These are phyloP conservation scores for Wickerhamomyces alni DNA, from an alignment of 805 yeast genomes.

Conservation along the genomic window DNA sequence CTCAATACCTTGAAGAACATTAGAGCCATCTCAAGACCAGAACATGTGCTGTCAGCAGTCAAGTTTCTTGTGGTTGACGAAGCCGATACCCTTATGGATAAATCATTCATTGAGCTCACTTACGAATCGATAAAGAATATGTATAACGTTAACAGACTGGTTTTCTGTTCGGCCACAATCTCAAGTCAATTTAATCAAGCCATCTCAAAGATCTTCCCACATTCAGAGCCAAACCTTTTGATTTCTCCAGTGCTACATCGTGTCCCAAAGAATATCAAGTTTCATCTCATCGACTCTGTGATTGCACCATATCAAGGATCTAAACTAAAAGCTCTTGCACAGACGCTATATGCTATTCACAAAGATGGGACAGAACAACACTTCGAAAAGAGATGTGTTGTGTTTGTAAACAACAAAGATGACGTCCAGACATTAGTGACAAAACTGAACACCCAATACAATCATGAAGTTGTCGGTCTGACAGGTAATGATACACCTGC, in stretches of 20 bases:
- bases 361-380: slow-evolving; percentile 79
- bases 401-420: slow-evolving; percentile 75
- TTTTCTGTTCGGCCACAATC: slow-evolving; percentile 87
- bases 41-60: slow-evolving; percentile 38
- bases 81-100: slow-evolving; percentile 88
- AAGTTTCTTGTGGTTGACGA: slow-evolving; percentile 77
- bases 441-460: slow-evolving; percentile 40
- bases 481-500: slow-evolving; percentile 60
- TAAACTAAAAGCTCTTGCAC: slow-evolving; percentile 79
- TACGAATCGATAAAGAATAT: slow-evolving; percentile 44
- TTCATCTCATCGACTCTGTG: slow-evolving; percentile 70
- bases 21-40: slow-evolving; percentile 29
- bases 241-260: slow-evolving; percentile 73
- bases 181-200: slow-evolving; percentile 70
- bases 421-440: slow-evolving; percentile 55
- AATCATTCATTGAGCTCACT: slow-evolving; percentile 67
- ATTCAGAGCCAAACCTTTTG: slow-evolving; percentile 53
- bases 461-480: slow-evolving; percentile 58
- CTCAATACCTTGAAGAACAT: slow-evolving; percentile 34
- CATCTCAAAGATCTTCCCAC: slow-evolving; percentile 55
- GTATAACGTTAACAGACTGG: slow-evolving; percentile 52
- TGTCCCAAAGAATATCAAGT: slow-evolving; percentile 69
- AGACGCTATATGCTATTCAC: slow-evolving; percentile 78
- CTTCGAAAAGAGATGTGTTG: slow-evolving; percentile 68
- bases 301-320: slow-evolving; percentile 79